A percentile compares a stretch with the other conserved stretches of the same genome.
Evolutionary conservation across 2,329 filamentous ascomycete species (phyloP).

Genomic region (Dendrostoma leiphaemia): DNA sequence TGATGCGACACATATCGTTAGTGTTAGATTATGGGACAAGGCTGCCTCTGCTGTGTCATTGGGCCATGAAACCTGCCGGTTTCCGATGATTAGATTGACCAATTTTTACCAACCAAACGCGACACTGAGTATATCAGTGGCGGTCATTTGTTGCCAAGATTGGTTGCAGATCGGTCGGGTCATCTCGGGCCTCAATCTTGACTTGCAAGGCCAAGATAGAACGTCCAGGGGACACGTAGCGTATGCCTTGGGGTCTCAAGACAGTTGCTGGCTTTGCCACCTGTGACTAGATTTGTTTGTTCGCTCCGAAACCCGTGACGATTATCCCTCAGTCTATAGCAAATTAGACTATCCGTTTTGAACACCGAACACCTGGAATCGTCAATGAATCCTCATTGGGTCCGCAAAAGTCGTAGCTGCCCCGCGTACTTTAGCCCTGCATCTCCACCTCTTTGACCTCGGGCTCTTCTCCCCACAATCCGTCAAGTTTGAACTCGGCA

Average conservation of each 20-base stretch:
- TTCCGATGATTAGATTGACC: too few relatives aligned
- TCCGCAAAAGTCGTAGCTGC: not conserved
- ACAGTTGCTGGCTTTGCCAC: too few relatives aligned
- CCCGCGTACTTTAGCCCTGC: conserved; percentile 41
- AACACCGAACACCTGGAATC: conserved; percentile 22
- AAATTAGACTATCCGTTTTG: conserved; percentile 12
- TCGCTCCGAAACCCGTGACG: not conserved
- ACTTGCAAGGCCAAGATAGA: too few relatives aligned
- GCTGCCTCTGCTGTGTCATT: too few relatives aligned
- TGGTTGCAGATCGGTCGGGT: too few relatives aligned
- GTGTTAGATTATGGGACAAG: too few relatives aligned
- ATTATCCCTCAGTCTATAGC: not conserved
- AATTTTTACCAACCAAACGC: not conserved
- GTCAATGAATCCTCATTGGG: not conserved
- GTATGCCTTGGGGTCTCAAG: too few relatives aligned
- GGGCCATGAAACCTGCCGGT: too few relatives aligned
- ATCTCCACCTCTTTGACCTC: conserved; percentile 43
- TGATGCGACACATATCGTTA: not conserved
- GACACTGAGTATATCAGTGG: too few relatives aligned
- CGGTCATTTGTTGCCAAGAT: too few relatives aligned
- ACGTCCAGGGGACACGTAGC: too few relatives aligned
- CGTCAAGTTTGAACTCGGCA: conserved; percentile 91
- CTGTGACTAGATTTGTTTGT: not conserved
- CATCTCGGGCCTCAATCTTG: too few relatives aligned
- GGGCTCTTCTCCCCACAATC: conserved; percentile 73